Evolutionary conservation across 495 filamentous ascomycete species (phyloP), one percentile per base, ranked within the genome.

Genomic region (Neurospora cerealis): DNA sequence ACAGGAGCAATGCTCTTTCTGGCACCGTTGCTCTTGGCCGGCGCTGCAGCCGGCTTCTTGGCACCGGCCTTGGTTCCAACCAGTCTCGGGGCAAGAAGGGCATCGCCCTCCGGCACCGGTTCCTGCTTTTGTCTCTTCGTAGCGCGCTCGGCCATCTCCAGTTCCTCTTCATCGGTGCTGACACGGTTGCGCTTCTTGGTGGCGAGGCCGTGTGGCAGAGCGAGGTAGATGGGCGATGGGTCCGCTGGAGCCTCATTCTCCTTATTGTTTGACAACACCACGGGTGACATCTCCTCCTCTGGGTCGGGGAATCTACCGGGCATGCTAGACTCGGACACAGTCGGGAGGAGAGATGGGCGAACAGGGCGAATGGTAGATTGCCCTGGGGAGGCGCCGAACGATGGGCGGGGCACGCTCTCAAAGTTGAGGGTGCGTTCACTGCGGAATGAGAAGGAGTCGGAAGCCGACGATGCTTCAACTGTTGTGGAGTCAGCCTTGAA

Each of bases 111-210:
- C 5, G 85, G 86, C 17, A 80, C 81, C 5, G 78, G 78, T 71
- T 88, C 85, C 11, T 81, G 75, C 69, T 80, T 81, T 69, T 82
- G 83, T 78, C 88, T 88, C 78, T 87, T 87, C 9, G 77, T 74
- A 7, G 79, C 81, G 40, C 84, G 82, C 71, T 83, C 79, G 72
- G 85, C 83, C 48, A 83, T 79, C 39, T 83, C 82, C 17, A 76
- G 77, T 40, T 86, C 83, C 39, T 86, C 83, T 73, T 87, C 87
- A 75, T 87, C 86, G 37, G 80, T 83, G 69, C 77, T 83, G 37
- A 83, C 85, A 19, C 89, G 87, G 72, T 87, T 86, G 66, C 91
- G 86, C 83, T 93, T 93, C 85, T 94, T 93, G 82, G 91, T 93
- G 4, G 82, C 78, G 78, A 94, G 89, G 40, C 92, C 92, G 77